These are phyloP conservation scores for Daedaleopsis nitida DNA, from an alignment of 768 basidiomycete species.

Conservation along the genomic window DNA sequence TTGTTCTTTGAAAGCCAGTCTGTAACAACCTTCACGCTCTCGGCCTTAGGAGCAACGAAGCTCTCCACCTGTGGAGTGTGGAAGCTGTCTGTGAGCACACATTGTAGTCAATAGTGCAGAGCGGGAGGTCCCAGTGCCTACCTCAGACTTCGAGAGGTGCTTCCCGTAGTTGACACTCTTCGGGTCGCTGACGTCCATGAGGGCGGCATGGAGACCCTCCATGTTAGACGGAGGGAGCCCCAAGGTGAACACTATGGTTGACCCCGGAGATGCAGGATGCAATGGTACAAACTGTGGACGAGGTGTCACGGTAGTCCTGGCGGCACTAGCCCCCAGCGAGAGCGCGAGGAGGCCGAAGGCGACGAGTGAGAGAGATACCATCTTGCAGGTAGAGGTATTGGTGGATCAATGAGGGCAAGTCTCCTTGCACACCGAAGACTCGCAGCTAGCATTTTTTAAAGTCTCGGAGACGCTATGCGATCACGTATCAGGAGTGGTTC, in stretches of 20 bases:
- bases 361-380: too few species aligned
- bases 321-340: too few species aligned
- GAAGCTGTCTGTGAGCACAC: too few species aligned
- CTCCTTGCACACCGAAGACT: too few species aligned
- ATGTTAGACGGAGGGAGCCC: conserved; percentile 37
- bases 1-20: conserved; percentile 6
- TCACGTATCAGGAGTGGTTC: too few species aligned
- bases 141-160: conserved; percentile 16
- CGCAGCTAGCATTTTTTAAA: too few species aligned
- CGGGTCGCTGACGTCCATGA: conserved; percentile 41
- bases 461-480: too few species aligned
- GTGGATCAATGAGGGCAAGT: too few species aligned
- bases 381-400: too few species aligned
- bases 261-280: not conserved
- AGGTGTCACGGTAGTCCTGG: too few species aligned
- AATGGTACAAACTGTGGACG: conserved; percentile 1
- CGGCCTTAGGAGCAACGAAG: not conserved
- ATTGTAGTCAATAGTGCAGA: too few species aligned
- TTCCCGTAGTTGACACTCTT: conserved; percentile 28
- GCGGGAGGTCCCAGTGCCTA: not conserved
- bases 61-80: not conserved
- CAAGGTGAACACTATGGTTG: conserved; percentile 19
- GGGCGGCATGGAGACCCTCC: conserved; percentile 34
- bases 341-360: too few species aligned
- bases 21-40: conserved; percentile 12